Conservation (phyloP, 441 rosid species). For the Populus hybrid region DNA sequence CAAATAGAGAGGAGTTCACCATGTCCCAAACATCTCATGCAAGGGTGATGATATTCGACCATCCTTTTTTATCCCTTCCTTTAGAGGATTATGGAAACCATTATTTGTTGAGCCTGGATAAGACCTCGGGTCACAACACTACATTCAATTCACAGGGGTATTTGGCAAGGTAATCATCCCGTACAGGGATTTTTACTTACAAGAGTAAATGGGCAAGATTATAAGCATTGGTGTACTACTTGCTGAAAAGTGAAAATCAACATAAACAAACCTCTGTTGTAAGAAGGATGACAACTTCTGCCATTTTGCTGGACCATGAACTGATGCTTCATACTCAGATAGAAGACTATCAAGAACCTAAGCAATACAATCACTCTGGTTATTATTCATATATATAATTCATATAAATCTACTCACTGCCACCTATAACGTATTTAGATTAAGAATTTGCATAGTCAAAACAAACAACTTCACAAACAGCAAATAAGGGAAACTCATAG, state of each 20-base stretch:
- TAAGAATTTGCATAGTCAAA: neutral
- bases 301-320: conserved; percentile 96
- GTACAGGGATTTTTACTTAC: neutral
- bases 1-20: neutral
- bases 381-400: no score
- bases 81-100: neutral
- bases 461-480: neutral
- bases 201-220: neutral
- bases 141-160: neutral
- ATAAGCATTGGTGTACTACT: neutral
- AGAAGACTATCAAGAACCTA: conserved; percentile 78
- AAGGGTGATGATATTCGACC: no score
- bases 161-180: neutral
- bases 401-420: neutral
- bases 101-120: neutral
- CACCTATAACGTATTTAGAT: conserved; percentile 13
- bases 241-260: conserved; percentile 3
- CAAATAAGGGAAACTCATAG: neutral
- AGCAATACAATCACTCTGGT: neutral
- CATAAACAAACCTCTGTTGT: conserved; percentile 64
- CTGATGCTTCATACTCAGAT: conserved; percentile 71
- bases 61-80: neutral
- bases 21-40: neutral
- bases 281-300: conserved; percentile 79
- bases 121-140: neutral